A percentile compares a stretch with the other conserved stretches of the same genome.
Conservation (phyloP, 305 asterid genomes). For the Nicotiana rustica region DNA sequence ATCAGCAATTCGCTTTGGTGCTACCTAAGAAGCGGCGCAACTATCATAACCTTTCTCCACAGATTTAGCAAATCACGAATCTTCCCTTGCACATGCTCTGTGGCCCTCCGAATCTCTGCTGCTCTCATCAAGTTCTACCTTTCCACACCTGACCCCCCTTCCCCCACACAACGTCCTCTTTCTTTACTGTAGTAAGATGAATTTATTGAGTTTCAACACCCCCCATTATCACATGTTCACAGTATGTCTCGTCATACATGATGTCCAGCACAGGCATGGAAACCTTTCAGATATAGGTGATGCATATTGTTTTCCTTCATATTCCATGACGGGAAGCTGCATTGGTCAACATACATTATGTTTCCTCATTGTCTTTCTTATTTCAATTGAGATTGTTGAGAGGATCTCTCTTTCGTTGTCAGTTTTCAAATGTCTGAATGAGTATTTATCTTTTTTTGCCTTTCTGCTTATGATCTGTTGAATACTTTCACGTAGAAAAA, state of each 20-base stretch:
- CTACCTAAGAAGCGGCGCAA: background rate
- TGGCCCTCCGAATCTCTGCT: slow-evolving; percentile 25
- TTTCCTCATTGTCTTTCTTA: background rate
- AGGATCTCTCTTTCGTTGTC: slow-evolving; percentile 22
- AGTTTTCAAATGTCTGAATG: slow-evolving; percentile 5
- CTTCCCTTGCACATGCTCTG: background rate
- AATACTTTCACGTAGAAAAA: slow-evolving; percentile 61
- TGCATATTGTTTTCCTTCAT: background rate
- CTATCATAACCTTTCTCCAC: background rate
- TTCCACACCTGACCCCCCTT: background rate
- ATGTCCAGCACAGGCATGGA: background rate
- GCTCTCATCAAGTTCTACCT: slow-evolving; percentile 20
- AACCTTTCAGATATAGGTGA: slow-evolving; percentile 2
- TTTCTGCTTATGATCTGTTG: slow-evolving; percentile 16
- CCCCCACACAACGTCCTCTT: background rate
- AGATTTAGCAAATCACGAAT: background rate
- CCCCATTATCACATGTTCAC: background rate
- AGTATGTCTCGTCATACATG: background rate
- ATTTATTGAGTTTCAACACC: background rate
- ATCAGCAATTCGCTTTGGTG: background rate
- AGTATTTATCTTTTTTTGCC: background rate
- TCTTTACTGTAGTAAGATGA: slow-evolving; percentile 24
- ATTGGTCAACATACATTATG: slow-evolving; percentile 1
- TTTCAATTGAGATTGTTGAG: background rate
- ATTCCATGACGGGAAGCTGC: background rate